Evolutionary conservation across 1,284 basidiomycete genomes (phyloP).

Genomic region (Apiotrichum veenhuisii): DNA sequence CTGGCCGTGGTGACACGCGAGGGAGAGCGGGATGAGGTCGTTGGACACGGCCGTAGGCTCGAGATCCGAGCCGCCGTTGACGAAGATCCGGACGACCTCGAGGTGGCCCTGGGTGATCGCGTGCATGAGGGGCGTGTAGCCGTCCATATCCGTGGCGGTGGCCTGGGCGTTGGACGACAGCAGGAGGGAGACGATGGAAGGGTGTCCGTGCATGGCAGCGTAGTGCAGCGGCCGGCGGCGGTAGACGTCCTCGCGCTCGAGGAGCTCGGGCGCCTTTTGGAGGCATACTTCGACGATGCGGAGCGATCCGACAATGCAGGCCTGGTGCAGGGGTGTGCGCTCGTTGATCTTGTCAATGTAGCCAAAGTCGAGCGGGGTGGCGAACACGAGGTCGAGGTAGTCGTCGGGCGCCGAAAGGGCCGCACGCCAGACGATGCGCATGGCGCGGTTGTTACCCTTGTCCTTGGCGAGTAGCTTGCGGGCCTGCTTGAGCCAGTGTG

Average conservation of each 20-base stretch:
- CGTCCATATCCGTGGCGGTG: constrained; percentile 80
- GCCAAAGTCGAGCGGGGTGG: constrained; percentile 78
- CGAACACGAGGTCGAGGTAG: constrained; percentile 70
- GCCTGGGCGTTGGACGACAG: constrained; percentile 66
- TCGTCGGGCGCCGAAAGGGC: constrained; percentile 72
- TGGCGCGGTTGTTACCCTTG: constrained; percentile 51
- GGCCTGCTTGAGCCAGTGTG: constrained; percentile 63
- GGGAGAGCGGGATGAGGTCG: constrained; percentile 81
- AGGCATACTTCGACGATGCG: constrained; percentile 82
- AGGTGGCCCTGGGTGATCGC: constrained; percentile 83
- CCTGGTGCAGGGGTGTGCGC: constrained; percentile 90
- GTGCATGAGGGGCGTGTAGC: constrained; percentile 88
- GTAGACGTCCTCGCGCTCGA: constrained; percentile 59
- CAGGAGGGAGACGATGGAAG: constrained; percentile 69
- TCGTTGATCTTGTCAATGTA: constrained; percentile 98
- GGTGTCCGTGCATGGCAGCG: constrained; percentile 88
- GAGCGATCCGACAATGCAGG: constrained; percentile 75
- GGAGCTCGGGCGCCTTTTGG: constrained; percentile 51
- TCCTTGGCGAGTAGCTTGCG: constrained; percentile 47
- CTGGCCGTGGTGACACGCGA: constrained; percentile 88
- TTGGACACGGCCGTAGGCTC: constrained; percentile 58
- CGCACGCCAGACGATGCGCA: constrained; percentile 86
- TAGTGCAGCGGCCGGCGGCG: constrained; percentile 93
- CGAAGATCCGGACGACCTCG: constrained; percentile 71
- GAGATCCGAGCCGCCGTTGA: constrained; percentile 59